Conservation (phyloP, 805 yeast species). For the Candida dajiaensis region DNA sequence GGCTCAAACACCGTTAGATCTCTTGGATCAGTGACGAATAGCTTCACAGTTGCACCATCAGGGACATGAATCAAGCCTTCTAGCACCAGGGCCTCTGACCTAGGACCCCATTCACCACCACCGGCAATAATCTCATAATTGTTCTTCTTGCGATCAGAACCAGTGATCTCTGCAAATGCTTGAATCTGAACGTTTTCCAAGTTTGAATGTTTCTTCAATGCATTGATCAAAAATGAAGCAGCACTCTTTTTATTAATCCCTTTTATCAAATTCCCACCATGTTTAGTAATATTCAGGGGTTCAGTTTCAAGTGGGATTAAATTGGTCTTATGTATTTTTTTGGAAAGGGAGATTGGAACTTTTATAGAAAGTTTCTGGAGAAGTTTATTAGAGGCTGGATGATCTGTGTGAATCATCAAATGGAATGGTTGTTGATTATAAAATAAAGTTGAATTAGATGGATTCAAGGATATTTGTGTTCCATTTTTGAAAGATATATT, state of each 20-base stretch:
- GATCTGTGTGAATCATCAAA: slow-evolving; percentile 1
- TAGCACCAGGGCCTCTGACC: slow-evolving; percentile 2
- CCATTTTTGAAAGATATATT: neutral
- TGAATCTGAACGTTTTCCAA: neutral
- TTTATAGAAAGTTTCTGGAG: neutral
- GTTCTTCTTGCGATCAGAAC: neutral
- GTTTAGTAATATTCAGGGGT: slow-evolving; percentile 1
- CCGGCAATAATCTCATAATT: slow-evolving; percentile 8
- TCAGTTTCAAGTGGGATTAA: slow-evolving; percentile 1
- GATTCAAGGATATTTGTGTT: too few relatives aligned
- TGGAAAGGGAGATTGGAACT: slow-evolving; percentile 1
- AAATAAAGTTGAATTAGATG: neutral
- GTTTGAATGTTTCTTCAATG: neutral
- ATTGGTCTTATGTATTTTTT: neutral
- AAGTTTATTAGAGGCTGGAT: neutral
- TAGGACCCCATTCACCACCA: slow-evolving; percentile 12
- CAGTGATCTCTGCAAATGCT: slow-evolving; percentile 2
- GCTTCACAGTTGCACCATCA: neutral
- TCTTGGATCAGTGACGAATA: neutral
- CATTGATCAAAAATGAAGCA: slow-evolving; percentile 2
- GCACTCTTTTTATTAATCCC: slow-evolving; percentile 4
- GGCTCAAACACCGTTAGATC: neutral
- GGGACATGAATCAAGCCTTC: neutral
- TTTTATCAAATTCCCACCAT: slow-evolving; percentile 2
- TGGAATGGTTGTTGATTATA: neutral